phyloP scores from a whole-genome alignment of 768 basidiomycete species.

The Dacryopinax spathularia region DNA sequence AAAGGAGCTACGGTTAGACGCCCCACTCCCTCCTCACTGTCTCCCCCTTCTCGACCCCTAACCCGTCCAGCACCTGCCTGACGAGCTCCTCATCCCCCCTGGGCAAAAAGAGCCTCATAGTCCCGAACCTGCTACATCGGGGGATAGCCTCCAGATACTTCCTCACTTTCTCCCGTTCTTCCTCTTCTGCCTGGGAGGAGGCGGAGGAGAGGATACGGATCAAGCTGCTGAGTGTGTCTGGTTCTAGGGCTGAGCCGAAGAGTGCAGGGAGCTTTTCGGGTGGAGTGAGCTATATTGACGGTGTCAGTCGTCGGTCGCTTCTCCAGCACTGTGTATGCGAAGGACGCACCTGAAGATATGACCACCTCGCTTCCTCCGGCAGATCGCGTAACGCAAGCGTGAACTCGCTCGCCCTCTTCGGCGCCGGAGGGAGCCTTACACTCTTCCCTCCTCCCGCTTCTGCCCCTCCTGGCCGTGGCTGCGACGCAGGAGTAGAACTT shows the following conservation, averaged over 20 bases:
- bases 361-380: constrained; percentile 37
- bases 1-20: background rate
- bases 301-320: background rate
- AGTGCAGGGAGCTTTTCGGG: constrained; percentile 43
- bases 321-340: background rate
- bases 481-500: too few species aligned
- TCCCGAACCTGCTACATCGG: constrained; percentile 46
- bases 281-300: constrained; percentile 35
- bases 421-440: background rate
- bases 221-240: constrained; percentile 43
- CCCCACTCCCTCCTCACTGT: constrained; percentile 6
- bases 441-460: background rate
- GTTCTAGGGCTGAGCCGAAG: constrained; percentile 58
- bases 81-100: constrained; percentile 32
- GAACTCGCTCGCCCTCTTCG: constrained; percentile 46
- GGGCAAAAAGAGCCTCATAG: constrained; percentile 50
- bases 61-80: background rate
- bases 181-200: constrained; percentile 11
- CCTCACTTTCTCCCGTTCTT: constrained; percentile 20
- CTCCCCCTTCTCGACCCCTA: constrained; percentile 8
- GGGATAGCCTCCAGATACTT: constrained; percentile 42
- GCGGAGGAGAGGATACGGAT: constrained; percentile 34
- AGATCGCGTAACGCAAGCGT: constrained; percentile 41
- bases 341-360: constrained; percentile 38
- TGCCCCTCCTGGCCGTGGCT: too few species aligned